Evolutionary conservation across 805 yeast genomes (phyloP), one percentile per base, ranked within the genome.

Genomic region (Torulaspora microellipsoides): DNA sequence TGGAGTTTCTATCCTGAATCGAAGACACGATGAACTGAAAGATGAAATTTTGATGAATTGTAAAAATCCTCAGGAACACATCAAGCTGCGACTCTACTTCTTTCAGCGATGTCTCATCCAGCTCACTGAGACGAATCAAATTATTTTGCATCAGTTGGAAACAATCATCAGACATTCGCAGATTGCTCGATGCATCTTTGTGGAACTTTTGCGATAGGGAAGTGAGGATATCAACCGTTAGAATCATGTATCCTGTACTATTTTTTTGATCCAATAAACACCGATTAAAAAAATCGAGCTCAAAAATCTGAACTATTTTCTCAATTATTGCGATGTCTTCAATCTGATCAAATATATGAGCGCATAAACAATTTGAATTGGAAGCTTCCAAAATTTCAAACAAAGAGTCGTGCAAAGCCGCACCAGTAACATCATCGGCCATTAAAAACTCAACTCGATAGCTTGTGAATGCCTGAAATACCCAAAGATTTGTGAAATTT

Each of bases 401-500:
- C 12, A 61, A 43, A 36, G 58, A 55, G 11, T 41, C 27, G 10
- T 46, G 51, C 32, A 54, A 34, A 1, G 33, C 27, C 35, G 31
- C n/a, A 12, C 27, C 28, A 7, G 36, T 23, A 9, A 29, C 23
- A 17, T 31, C 43, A 23, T 36, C 38, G 15, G 27, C 15, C n/a
- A 31, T 23, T 11, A 53, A 31, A 13, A 39, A 31, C 10, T 48
- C 43, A 27, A 53, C 32, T 30, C 43, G 48, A 34, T 43, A 58
- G 15, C 49, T 46, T 2, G 65, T 56, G 31, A 48, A 52, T 1
- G 55, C 54, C 39, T 62, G 64, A 38, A 61, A 61, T 8, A 60
- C 44, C 66, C 66, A 60, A 15, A 60, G 32, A 41, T 61, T 64
- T 8, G 62, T 49, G 41, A 64, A 64, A 40, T 62, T 61, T 34